Conservation (phyloP, 2,329 filamentous ascomycete genomes). For the Ambrosiella xylebori region DNA sequence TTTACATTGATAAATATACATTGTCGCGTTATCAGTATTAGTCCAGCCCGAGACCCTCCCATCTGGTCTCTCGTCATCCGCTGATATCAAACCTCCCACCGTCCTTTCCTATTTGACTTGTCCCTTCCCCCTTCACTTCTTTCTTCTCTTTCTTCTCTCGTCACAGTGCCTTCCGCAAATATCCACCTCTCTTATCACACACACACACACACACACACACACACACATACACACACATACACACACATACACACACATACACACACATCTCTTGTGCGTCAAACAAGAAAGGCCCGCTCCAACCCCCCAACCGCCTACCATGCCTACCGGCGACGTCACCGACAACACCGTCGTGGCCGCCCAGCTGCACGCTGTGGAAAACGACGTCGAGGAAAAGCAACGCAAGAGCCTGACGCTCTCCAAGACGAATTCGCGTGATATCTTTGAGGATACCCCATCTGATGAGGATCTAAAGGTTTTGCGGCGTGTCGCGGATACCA, state of each 20-base stretch:
- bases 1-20: no score
- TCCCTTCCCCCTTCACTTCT: not conserved
- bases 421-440: conserved; percentile 14
- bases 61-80: no score
- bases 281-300: not conserved
- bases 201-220: not conserved
- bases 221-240: no score
- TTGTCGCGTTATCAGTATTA: not conserved
- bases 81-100: no score
- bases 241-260: no score
- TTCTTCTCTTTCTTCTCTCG: not conserved
- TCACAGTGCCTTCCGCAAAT: not conserved
- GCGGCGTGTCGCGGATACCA: conserved; percentile 35
- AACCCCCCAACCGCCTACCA: conserved; percentile 11
- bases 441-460: conserved; percentile 22
- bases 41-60: not conserved
- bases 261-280: no score
- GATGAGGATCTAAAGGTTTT: conserved; percentile 35
- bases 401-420: conserved; percentile 17
- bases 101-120: not conserved
- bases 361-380: conserved; percentile 16
- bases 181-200: not conserved
- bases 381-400: conserved; percentile 18
- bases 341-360: conserved; percentile 22
- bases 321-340: conserved; percentile 19